Base-by-base conservation (phyloP, 257 asterid genomes). In the Capsicum rhomboideum region DNA sequence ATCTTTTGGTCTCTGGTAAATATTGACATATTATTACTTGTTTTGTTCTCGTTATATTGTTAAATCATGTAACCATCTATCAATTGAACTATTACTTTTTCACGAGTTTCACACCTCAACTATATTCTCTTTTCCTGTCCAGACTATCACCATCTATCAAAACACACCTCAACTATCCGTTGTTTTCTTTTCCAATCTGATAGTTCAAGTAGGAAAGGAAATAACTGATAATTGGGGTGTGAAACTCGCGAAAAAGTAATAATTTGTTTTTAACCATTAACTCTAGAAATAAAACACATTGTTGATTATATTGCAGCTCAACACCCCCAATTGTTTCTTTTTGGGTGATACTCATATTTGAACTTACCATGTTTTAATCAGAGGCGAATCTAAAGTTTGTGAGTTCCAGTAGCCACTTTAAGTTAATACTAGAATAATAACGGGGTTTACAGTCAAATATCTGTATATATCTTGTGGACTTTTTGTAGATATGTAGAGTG, bases 1-100 rank as follows among this genome's bases (percentile, higher is more conserved):
- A 83, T 82, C 96, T 86, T 89, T 91, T 64, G 97, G 98, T 71
- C 92, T 95, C 85, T 95, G 98, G 97, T 95, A 74, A 89, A 86
- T 13, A 13, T 14, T 28, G n/a, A n/a, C n/a, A 3, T 64, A 2
- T 0, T 34, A 34, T 34, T 2, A 34, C 37, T 5, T 34, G 0
- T 34, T 34, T 34, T 2, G 37, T 2, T 34, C 23, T 13, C 23
- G 49, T 49, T 55, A 54, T 9, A 78, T 13, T 34, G 17, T 18
- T 37, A 20, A n/a, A 68, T 10, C 37, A 9, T 69, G 53, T 23
- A n/a, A n/a, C n/a, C n/a, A n/a, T n/a, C n/a, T n/a, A n/a, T n/a
- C n/a, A n/a, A n/a, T n/a, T n/a, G n/a, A n/a, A n/a, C n/a, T n/a
- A n/a, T n/a, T n/a, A n/a, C n/a, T n/a, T n/a, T n/a, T n/a, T n/a